Conservation (phyloP, 2,329 filamentous ascomycete species). For the Fusarium sp. region DNA sequence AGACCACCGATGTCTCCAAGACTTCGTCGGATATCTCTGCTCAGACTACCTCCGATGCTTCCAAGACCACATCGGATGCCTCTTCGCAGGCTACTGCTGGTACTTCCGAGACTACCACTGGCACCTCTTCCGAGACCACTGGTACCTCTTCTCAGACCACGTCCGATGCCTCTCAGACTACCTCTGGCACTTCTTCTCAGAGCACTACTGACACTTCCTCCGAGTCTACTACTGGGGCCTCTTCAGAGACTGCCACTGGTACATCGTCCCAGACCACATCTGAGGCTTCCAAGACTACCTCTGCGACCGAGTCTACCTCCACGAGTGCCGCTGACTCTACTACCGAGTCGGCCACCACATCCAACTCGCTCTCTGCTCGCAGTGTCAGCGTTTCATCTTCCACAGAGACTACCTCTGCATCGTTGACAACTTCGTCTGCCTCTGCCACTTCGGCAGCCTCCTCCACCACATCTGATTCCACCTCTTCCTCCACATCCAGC, state of each 20-base stretch:
- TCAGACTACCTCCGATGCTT: neutral
- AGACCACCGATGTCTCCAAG: neutral
- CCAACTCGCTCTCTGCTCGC: neutral
- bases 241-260: neutral
- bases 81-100: neutral
- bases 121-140: neutral
- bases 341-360: neutral
- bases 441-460: neutral
- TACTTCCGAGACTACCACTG: neutral
- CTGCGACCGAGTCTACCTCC: neutral
- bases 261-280: neutral
- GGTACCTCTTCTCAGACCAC: neutral
- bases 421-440: neutral
- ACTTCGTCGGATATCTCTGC: neutral
- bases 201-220: neutral
- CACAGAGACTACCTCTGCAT: neutral
- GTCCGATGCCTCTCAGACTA: neutral
- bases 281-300: neutral
- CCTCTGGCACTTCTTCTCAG: neutral
- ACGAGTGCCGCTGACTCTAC: neutral
- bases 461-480: neutral
- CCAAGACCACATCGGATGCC: neutral
- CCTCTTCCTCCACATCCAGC: conserved; percentile 2
- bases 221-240: neutral
- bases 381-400: neutral